Conservation (phyloP, 1,284 basidiomycete genomes). For the Lignosus rhinocerotis region DNA sequence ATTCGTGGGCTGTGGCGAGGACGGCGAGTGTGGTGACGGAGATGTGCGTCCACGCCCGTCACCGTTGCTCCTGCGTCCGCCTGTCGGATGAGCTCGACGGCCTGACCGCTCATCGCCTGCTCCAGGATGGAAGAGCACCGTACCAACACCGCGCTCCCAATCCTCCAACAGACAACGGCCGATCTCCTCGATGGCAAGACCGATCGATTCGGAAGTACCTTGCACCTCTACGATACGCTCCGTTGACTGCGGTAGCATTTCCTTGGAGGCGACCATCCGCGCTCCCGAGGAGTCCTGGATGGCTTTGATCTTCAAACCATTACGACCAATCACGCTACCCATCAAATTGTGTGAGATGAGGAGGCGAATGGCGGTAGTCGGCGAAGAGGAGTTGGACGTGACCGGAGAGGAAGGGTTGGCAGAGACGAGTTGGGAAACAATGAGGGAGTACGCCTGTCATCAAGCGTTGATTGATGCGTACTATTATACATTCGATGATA, state of each 20-base stretch:
- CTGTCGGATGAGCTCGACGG: conserved; percentile 27
- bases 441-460: conserved; percentile 88
- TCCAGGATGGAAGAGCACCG: conserved; percentile 94
- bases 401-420: conserved; percentile 71
- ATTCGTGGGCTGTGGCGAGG: conserved; percentile 62
- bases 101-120: conserved; percentile 72
- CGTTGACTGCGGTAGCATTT: conserved; percentile 98
- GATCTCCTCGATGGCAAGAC: conserved; percentile 92
- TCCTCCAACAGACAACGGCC: conserved; percentile 95
- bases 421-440: conserved; percentile 88
- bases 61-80: conserved; percentile 47
- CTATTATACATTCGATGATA: background rate
- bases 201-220: conserved; percentile 88
- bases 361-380: conserved; percentile 87
- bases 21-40: conserved; percentile 63
- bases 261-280: conserved; percentile 96
- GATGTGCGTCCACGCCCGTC: conserved; percentile 61
- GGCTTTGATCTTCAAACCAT: conserved; percentile 98
- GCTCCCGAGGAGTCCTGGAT: conserved; percentile 98
- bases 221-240: conserved; percentile 98
- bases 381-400: conserved; percentile 58
- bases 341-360: conserved; percentile 99
- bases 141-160: conserved; percentile 92
- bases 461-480: conserved; percentile 11
- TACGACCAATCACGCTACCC: conserved; percentile 98